Conservation (phyloP, 1,284 basidiomycete species). For the Neonothopanus nambi region DNA sequence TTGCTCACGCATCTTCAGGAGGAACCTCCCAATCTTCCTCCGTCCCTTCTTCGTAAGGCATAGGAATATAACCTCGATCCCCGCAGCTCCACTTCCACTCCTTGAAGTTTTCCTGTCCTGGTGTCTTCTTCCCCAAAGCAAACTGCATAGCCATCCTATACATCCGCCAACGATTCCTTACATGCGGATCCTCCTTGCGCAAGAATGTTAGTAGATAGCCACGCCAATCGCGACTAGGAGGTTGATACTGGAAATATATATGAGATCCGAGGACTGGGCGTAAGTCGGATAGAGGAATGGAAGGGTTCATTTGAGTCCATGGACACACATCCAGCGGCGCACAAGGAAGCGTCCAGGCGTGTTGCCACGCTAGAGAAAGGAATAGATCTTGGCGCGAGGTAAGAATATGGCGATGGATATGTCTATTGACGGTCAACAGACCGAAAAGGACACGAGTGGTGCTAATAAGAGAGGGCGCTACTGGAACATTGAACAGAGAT, state of each 20-base stretch:
- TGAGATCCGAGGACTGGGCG: background rate
- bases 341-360: slow-evolving; percentile 17
- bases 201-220: slow-evolving; percentile 14
- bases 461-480: slow-evolving; percentile 10
- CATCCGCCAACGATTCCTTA: slow-evolving; percentile 15
- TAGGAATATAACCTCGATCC: too few relatives aligned
- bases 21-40: too few relatives aligned
- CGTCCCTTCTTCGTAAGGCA: too few relatives aligned
- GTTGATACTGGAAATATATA: too few relatives aligned
- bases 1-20: too few relatives aligned
- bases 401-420: slow-evolving; percentile 1
- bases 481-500: background rate
- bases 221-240: slow-evolving; percentile 12
- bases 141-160: slow-evolving; percentile 17
- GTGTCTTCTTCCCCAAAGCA: slow-evolving; percentile 4
- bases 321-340: slow-evolving; percentile 14
- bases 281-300: slow-evolving; percentile 3
- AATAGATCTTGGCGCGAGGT: slow-evolving; percentile 13
- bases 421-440: too few relatives aligned
- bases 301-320: slow-evolving; percentile 3
- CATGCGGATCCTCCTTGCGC: slow-evolving; percentile 14
- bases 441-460: slow-evolving; percentile 7
- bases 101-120: too few relatives aligned
- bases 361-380: slow-evolving; percentile 12
- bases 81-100: too few relatives aligned